Conservation (phyloP, 345 rosid species). For the Ceriops decandra region DNA sequence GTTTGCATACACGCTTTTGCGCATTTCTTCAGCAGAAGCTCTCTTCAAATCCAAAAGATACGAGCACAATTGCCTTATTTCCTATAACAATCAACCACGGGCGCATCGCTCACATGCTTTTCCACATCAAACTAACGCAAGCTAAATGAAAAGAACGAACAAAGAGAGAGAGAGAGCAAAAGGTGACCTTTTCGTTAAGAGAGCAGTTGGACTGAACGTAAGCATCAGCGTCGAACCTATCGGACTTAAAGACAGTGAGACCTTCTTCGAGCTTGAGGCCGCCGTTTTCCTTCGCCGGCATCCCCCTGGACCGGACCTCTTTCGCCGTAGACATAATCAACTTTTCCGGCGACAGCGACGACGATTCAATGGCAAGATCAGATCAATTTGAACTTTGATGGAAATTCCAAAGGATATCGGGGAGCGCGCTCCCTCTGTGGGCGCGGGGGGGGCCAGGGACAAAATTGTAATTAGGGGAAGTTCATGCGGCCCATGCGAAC, state of each 20-base stretch:
- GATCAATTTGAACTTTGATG: neutral
- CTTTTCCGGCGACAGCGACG: no score
- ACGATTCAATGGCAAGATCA: neutral
- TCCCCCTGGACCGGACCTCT: conserved; percentile 43
- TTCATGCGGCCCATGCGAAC: no score
- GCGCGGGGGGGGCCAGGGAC: no score
- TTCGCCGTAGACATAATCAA: conserved; percentile 39
- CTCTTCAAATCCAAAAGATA: conserved; percentile 86
- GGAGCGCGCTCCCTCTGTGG: no score
- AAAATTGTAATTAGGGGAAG: no score
- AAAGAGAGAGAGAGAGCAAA: neutral
- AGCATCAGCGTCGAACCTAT: conserved; percentile 83
- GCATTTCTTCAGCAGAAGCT: conserved; percentile 99
- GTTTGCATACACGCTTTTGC: conserved; percentile 94
- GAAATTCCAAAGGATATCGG: no score
- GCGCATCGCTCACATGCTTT: neutral
- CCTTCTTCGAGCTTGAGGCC: conserved; percentile 69
- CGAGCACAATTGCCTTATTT: conserved; percentile 75
- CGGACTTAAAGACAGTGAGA: conserved; percentile 78
- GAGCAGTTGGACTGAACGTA: conserved; percentile 93
- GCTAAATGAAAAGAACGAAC: neutral
- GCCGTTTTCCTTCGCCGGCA: conserved; percentile 73
- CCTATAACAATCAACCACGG: conserved; percentile 43
- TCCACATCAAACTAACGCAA: neutral
- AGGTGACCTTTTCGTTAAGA: conserved; percentile 82